phyloP scores from a whole-genome alignment of 805 yeast genomes.

The Komagataella phaffii region DNA sequence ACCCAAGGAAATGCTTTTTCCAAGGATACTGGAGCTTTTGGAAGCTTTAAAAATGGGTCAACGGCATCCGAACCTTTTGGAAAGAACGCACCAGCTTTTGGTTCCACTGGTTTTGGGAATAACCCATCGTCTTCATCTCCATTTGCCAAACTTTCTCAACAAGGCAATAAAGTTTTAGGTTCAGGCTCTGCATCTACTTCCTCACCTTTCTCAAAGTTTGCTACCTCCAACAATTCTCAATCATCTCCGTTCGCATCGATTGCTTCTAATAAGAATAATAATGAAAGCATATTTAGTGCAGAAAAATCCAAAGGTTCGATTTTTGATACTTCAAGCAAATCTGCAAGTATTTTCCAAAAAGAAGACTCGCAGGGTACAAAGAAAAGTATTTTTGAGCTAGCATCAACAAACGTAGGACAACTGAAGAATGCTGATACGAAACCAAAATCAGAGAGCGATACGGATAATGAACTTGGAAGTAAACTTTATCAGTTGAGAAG shows the following conservation, averaged over 20 bases:
- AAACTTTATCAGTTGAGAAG: background rate
- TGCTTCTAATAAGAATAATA: background rate
- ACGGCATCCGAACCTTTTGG: background rate
- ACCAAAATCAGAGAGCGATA: background rate
- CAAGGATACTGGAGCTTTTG: conserved; percentile 9
- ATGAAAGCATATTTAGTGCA: background rate
- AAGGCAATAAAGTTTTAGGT: conserved; percentile 10
- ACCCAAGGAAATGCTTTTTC: conserved; percentile 5
- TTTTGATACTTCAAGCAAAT: background rate
- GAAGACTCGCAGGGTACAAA: background rate
- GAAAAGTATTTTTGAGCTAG: background rate
- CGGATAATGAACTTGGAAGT: too few species aligned
- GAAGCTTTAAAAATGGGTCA: conserved; percentile 1
- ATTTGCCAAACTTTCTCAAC: conserved; percentile 1
- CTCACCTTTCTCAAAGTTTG: background rate
- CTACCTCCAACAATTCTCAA: conserved; percentile 3
- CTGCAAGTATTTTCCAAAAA: background rate
- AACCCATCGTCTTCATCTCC: background rate
- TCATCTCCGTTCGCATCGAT: conserved; percentile 7
- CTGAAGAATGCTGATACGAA: background rate
- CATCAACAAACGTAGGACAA: background rate
- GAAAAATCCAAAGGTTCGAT: background rate
- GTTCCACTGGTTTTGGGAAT: conserved; percentile 11
- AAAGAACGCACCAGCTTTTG: conserved; percentile 10
- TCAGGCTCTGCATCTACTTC: background rate